Evolutionary conservation across 106 monocot species (phyloP), one percentile per base, ranked within the genome.

Genomic region (Dendrobium huoshanense): DNA sequence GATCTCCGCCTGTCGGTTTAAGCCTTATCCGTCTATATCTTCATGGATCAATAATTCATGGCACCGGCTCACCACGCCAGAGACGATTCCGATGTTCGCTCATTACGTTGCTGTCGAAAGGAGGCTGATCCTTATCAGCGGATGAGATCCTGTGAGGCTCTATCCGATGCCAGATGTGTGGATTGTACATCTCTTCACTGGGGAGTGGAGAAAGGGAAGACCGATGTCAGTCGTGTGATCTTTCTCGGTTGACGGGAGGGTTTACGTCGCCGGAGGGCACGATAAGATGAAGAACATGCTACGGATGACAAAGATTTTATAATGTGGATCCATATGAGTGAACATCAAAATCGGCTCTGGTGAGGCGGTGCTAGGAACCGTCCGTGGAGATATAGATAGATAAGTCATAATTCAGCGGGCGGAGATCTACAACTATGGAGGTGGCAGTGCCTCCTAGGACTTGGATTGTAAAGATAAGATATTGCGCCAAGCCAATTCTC

Each of bases 131-230:
- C 19, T 90, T 2, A 49, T 87, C 19, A 90, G 90, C 8, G 93
- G 92, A 7, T 93, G 90, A 88, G 87, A 93, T 67, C 84, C 84
- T n/a, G n/a, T 15, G 20, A 88, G 88, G 25, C 80, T 91, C 65
- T 83, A 88, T 24, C 79, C 91, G 13, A 73, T 87, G 29, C 41
- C 77, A 29, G 88, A 86, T 19, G 91, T 94, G 33, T 55, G 44
- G 56, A 75, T 94, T 70, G 55, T 89, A 58, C 88, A 91, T 65
- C 81, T 82, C 5, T 25, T 74, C 59, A 80, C 87, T 13, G 89
- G 89, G 2, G 22, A 29, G 40, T 84, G 84, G 82, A 83, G 83
- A 33, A 68, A 20, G 42, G 94, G 83, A 4, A 49, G 72, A 78
- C 78, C 55, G 40, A 78, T 78, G 78, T 5, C 84, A 88, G 86